These are phyloP conservation scores for Eimeria tenella DNA, from an alignment of 169 alveolate species.

Conservation along the genomic window DNA sequence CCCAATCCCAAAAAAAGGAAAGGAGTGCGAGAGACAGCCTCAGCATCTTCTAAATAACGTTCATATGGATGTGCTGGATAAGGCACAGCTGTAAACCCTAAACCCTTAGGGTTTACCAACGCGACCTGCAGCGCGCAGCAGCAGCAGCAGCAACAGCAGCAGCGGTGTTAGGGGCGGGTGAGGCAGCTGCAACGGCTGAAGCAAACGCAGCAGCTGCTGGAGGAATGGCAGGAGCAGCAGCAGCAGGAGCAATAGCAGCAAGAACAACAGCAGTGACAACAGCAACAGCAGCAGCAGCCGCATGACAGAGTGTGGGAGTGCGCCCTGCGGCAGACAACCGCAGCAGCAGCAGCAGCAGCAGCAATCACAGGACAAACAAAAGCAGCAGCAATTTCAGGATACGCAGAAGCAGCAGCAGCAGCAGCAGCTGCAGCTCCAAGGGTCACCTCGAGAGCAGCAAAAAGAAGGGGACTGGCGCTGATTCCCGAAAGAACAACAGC, in stretches of 20 bases:
- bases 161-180: too few species aligned
- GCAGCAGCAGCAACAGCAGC: too few species aligned
- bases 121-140: background rate
- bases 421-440: background rate
- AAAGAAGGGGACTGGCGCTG: background rate
- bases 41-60: background rate
- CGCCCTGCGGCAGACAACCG: too few species aligned
- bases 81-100: background rate
- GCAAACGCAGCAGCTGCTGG: too few species aligned
- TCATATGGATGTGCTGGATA: background rate
- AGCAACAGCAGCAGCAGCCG: too few species aligned
- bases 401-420: background rate
- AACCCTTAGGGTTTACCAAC: background rate
- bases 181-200: too few species aligned
- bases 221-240: too few species aligned
- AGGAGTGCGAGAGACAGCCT: background rate
- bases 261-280: too few species aligned
- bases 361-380: background rate
- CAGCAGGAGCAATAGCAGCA: too few species aligned
- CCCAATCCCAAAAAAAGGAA: background rate
- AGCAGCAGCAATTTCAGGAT: background rate
- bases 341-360: constrained; percentile 3
- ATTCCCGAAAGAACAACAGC: background rate
- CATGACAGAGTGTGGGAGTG: too few species aligned
- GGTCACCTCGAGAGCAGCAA: background rate